Evolutionary conservation across 441 rosid genomes (phyloP), one percentile per base, ranked within the genome.

Genomic region (Gossypium lobatum): DNA sequence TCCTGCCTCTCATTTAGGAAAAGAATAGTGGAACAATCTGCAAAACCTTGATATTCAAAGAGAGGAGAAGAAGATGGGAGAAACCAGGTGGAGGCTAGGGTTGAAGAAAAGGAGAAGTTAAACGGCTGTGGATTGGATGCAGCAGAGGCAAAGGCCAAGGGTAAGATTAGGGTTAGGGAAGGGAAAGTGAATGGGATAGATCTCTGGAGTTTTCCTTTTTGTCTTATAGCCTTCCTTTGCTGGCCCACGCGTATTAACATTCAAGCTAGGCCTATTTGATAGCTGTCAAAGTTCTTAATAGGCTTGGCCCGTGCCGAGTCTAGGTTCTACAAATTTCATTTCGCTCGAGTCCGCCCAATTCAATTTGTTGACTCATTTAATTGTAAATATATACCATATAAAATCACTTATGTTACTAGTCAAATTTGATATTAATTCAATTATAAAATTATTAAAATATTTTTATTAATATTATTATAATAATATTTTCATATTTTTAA

Each of bases 1-100:
- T 89, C 64, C 94, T 83, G 82, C 91, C 94, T 76, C 92, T 86
- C 94, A 89, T 89, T 80, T 66, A 14, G 13, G 23, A 3, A 23
- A 3, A 13, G 8, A 57, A 57, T 2, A 71, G 13, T 20, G 25
- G 10, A n/a, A 16, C 66, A 48, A 34, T 55, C 11, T 39, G 34
- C 37, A 67, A 67, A 48, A 50, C 42, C 39, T 14, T 45, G 39
- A 64, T 0, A 17, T 25, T 1, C 17, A 31, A 53, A 70, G 23
- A 9, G 1, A n/a, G 13, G 23, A 14, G 18, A 46, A 21, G 14
- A 23, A 10, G 48, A 34, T 34, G 7, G 13, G 17, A 31, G 42
- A 60, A 31, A 16, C 46, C 20, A 10, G 31, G 31, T 0, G 34
- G 14, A 11, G 53, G 8, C 0, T 2, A 4, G 21, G n/a, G 5